Evolutionary conservation across 2,329 filamentous ascomycete genomes (phyloP).

Genomic region (Apiospora arundinis): DNA sequence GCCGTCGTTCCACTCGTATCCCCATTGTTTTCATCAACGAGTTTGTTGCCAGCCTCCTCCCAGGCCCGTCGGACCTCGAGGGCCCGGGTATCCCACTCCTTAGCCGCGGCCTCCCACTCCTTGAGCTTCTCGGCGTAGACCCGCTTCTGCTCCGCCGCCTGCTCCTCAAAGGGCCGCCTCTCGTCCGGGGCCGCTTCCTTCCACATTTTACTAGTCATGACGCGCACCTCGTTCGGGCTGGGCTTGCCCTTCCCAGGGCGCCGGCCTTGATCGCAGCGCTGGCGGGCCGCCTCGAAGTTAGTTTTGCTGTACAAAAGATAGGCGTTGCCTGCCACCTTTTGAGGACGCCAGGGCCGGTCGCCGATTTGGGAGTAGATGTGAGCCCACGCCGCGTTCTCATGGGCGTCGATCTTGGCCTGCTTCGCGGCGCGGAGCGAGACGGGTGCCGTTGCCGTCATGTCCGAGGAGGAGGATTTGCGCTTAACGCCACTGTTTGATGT

Average conservation of each 20-base stretch:
- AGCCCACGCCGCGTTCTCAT: slow-evolving; percentile 61
- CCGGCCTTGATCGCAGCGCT: slow-evolving; percentile 69
- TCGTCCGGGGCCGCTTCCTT: slow-evolving; percentile 73
- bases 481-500: slow-evolving; percentile 49
- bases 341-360: slow-evolving; percentile 74
- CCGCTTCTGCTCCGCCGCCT: slow-evolving; percentile 73
- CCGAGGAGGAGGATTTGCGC: slow-evolving; percentile 51
- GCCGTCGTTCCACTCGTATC: slow-evolving; percentile 17
- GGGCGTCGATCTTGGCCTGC: slow-evolving; percentile 60
- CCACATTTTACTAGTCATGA: slow-evolving; percentile 91
- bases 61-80: slow-evolving; percentile 52
- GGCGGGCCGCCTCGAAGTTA: slow-evolving; percentile 68
- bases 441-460: slow-evolving; percentile 36
- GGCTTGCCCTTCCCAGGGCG: slow-evolving; percentile 68
- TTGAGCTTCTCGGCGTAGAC: slow-evolving; percentile 64
- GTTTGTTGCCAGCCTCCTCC: slow-evolving; percentile 61
- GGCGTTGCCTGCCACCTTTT: slow-evolving; percentile 79
- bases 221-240: slow-evolving; percentile 81
- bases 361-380: slow-evolving; percentile 67
- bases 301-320: slow-evolving; percentile 90
- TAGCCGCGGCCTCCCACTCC: slow-evolving; percentile 66
- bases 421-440: slow-evolving; percentile 52
- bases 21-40: slow-evolving; percentile 38
- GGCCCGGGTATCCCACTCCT: slow-evolving; percentile 76
- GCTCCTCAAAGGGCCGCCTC: slow-evolving; percentile 78